A percentile compares a stretch with the other conserved stretches of the same genome.
These are phyloP conservation scores for Tanacetum coccineum DNA, from an alignment of 129 eudicot genomes.

Conservation along the genomic window DNA sequence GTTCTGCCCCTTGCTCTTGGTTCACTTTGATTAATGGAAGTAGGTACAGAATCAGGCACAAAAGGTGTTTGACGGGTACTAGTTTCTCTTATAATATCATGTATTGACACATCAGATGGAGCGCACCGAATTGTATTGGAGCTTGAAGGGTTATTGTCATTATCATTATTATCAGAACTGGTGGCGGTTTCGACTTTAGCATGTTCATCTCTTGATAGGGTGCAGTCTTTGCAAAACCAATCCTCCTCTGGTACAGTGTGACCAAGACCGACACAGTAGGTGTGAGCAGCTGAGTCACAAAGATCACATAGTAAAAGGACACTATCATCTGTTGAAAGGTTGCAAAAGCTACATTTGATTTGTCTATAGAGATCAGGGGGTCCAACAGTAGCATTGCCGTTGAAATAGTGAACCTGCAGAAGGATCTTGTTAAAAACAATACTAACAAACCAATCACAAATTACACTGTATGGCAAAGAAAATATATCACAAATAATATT, in stretches of 20 bases:
- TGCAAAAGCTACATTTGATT: constrained; percentile 51
- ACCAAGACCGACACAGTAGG: constrained; percentile 86
- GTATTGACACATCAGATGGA: constrained; percentile 37
- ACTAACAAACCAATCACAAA: neutral
- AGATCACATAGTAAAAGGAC: constrained; percentile 80
- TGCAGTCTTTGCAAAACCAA: constrained; percentile 84
- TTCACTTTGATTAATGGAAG: constrained; percentile 16
- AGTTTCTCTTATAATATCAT: constrained; percentile 53
- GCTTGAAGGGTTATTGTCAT: neutral
- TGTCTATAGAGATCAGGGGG: constrained; percentile 54
- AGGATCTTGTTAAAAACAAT: neutral
- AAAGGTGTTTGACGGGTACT: constrained; percentile 14
- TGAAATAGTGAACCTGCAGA: constrained; percentile 44
- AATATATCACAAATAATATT: no score
- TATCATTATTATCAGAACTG: constrained; percentile 17
- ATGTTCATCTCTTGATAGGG: constrained; percentile 54
- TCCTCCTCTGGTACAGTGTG: constrained; percentile 86
- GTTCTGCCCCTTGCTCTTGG: constrained; percentile 12
- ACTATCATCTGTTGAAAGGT: constrained; percentile 42
- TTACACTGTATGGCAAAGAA: neutral
- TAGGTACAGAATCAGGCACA: neutral
- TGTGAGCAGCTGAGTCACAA: constrained; percentile 79
- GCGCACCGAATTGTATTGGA: constrained; percentile 10
- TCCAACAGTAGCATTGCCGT: constrained; percentile 52
- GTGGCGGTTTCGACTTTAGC: constrained; percentile 32